Base-by-base conservation (phyloP, 1,284 basidiomycete genomes). In the Golubevia pallescens region DNA sequence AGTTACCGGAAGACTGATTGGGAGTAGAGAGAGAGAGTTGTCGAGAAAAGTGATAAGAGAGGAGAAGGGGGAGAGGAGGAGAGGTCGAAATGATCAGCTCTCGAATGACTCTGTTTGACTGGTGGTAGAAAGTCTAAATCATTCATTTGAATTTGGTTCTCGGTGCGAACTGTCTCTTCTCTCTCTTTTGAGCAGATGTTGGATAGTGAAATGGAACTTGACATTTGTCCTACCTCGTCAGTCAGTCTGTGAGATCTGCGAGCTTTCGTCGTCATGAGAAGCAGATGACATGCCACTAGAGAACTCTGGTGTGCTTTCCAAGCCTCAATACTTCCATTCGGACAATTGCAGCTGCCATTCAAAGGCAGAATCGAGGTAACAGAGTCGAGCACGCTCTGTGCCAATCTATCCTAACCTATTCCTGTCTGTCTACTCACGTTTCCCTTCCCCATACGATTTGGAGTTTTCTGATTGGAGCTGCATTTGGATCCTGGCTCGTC, bases 371-470 rank as follows among this genome's bases (percentile, higher is more conserved):
- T 16, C n/a, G 20, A 28, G 16, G 7, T 5, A 57, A 57, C 19
- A 20, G 51, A 21, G 8, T 8, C n/a, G 58, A 10, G 55, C 24
- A 61, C n/a, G 14, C 24, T 13, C 60, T n/a, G 60, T 20, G 2
- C 10, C 8, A 24, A 21, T n/a, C 61, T 21, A 10, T n/a, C 14
- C 23, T 38, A 57, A n/a, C 14, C 34, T 10, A 58, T 2, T 57
- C 34, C 8, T 19, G 6, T 14, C n/a, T 1, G 19, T 19, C 61
- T 32, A 61, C 66, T 67, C n/a, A 82, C 78, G 75, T 66, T 58
- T 84, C 77, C 8, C 75, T 66, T 4, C 73, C 76, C 72, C 76
- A 82, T 23, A 76, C 65, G 34, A 84, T 73, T 28, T 82, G 75
- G 58, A 84, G 67, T 10, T 71, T 62, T 6, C 70, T 64, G 28